A percentile compares a stretch with the other conserved stretches of the same genome.
phyloP scores from a whole-genome alignment of 2,329 filamentous ascomycete genomes.

The Ascomycota sp. region DNA sequence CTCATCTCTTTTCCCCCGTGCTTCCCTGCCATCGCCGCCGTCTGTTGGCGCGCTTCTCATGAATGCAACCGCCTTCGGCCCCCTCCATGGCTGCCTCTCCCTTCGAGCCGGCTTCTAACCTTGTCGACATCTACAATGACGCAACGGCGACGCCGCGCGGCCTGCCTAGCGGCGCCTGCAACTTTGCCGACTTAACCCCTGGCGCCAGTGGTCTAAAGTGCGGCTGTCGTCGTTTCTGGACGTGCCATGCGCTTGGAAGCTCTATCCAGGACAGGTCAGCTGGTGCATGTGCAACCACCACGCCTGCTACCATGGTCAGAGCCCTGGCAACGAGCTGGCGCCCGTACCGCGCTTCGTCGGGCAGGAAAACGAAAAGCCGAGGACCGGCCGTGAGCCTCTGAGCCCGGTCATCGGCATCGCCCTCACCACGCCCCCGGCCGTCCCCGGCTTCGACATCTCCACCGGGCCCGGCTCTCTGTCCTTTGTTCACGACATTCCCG shows the following conservation, averaged over 20 bases:
- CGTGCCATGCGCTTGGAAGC: slow-evolving; percentile 16
- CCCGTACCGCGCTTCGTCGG: slow-evolving; percentile 9
- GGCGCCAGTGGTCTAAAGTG: slow-evolving; percentile 32
- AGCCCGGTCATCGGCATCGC: slow-evolving; percentile 31
- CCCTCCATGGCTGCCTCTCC: slow-evolving; percentile 30
- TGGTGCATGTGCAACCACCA: slow-evolving; percentile 45
- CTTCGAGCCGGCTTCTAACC: slow-evolving; percentile 23
- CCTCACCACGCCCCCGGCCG: slow-evolving; percentile 16
- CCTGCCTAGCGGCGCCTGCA: slow-evolving; percentile 26
- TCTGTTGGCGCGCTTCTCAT: too few relatives aligned
- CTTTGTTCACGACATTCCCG: slow-evolving; percentile 13
- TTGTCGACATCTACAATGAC: slow-evolving; percentile 37
- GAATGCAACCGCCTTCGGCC: too few relatives aligned
- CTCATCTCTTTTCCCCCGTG: too few relatives aligned
- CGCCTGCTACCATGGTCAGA: slow-evolving; percentile 39
- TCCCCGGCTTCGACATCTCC: slow-evolving; percentile 20
- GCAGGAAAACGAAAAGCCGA: slow-evolving; percentile 34
- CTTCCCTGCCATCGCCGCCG: too few relatives aligned
- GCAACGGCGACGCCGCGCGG: slow-evolving; percentile 10
- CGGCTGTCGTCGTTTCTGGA: slow-evolving; percentile 42
- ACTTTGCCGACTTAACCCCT: slow-evolving; percentile 32
- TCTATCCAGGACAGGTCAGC: slow-evolving; percentile 20
- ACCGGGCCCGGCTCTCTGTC: slow-evolving; percentile 12
- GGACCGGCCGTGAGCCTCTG: slow-evolving; percentile 25
- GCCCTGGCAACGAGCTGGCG: slow-evolving; percentile 6